Percentiles rank a stretch among this genome's conserved stretches.
These are phyloP conservation scores for Pyracantha coccinea DNA, from an alignment of 331 rosid species.

Conservation along the genomic window DNA sequence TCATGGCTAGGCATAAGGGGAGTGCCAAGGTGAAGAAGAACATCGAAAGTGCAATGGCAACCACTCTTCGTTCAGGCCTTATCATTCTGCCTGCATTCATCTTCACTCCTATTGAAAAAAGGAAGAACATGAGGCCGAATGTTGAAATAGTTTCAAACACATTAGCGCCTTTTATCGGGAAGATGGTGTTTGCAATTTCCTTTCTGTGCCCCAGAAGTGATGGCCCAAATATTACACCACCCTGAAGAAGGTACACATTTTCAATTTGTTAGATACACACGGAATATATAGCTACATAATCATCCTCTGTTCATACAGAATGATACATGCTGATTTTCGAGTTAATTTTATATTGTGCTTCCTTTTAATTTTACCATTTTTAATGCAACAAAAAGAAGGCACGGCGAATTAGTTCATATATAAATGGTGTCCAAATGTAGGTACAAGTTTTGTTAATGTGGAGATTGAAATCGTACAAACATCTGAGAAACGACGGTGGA, in stretches of 20 bases:
- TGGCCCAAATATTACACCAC: constrained; percentile 64
- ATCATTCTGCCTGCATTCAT: constrained; percentile 25
- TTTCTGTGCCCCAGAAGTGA: constrained; percentile 33
- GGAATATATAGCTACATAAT: not conserved
- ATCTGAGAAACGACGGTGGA: constrained; percentile 52
- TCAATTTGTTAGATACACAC: not conserved
- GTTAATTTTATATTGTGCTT: too few relatives aligned
- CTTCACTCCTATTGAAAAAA: constrained; percentile 38
- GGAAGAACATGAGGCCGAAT: constrained; percentile 48
- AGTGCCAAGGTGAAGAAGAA: constrained; percentile 21
- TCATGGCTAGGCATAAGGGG: constrained; percentile 10
- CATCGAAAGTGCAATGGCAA: constrained; percentile 27
- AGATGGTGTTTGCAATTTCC: constrained; percentile 6
- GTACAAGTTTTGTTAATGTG: not conserved
- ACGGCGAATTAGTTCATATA: not conserved
- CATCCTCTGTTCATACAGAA: not conserved
- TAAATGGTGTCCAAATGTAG: not conserved
- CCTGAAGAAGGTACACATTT: constrained; percentile 25
- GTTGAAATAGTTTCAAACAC: constrained; percentile 36
- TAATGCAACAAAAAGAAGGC: not conserved
- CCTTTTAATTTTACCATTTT: not conserved
- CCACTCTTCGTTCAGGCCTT: constrained; percentile 32
- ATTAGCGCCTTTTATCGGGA: constrained; percentile 37
- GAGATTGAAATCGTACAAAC: constrained; percentile 41
- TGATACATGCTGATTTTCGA: not conserved